Percentiles rank a stretch among this genome's conserved stretches.
These are phyloP conservation scores for Gossypium bickii DNA, from an alignment of 345 rosid species.

Conservation along the genomic window DNA sequence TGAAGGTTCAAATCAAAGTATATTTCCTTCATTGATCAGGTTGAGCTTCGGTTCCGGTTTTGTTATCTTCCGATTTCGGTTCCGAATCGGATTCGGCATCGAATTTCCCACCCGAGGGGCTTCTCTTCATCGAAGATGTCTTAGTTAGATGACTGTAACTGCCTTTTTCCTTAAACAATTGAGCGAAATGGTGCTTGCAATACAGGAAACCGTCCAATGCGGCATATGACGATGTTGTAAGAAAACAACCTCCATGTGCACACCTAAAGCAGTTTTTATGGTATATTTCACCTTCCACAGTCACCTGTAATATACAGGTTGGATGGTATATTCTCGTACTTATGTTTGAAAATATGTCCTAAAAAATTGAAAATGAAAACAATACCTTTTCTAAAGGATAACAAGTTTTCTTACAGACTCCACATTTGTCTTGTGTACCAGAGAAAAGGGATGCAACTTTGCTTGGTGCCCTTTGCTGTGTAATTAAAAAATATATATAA, in stretches of 20 bases:
- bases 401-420: conserved; percentile 66
- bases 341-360: no score
- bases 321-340: no score
- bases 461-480: conserved; percentile 67
- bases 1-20: not conserved
- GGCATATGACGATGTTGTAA: conserved; percentile 78
- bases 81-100: not conserved
- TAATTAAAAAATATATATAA: not conserved
- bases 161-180: conserved; percentile 71
- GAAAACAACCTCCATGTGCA: conserved; percentile 68
- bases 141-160: conserved; percentile 15
- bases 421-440: conserved; percentile 82
- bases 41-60: not conserved
- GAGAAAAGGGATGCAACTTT: conserved; percentile 66
- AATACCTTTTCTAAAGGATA: conserved; percentile 80
- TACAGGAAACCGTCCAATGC: conserved; percentile 77
- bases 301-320: conserved; percentile 38
- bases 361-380: no score
- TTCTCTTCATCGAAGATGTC: conserved; percentile 3
- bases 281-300: conserved; percentile 75
- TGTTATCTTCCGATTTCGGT: not conserved
- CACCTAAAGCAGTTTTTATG: conserved; percentile 91
- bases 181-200: conserved; percentile 88
- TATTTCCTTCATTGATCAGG: not conserved
- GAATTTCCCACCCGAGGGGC: not conserved